Base-by-base conservation (phyloP, 495 filamentous ascomycete genomes). In the Penicillium antarcticum region DNA sequence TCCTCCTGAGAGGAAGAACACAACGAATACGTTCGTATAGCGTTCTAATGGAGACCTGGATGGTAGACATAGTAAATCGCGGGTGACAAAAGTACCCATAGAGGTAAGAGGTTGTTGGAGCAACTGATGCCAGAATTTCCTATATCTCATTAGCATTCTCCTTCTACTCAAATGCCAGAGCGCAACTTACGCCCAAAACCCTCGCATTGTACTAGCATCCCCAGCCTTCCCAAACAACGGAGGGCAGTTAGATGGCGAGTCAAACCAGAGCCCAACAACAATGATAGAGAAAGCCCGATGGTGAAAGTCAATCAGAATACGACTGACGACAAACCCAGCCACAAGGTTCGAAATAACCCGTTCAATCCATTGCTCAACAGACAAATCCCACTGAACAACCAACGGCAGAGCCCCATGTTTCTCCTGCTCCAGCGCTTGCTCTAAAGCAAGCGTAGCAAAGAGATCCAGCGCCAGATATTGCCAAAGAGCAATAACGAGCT, bases 71-170 rank as follows among this genome's bases (percentile, higher is more conserved):
- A 74, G 23, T 5, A 59, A 3, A 24, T 63, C 41, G 18, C 54
- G 45, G 14, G 66, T 57, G 13, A 61, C 47, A 31, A 58, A 71
- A 12, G 42, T 50, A 35, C 63, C 52, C 5, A 63, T 45, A 12
- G 57, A 53, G 9, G 60, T 58, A 40, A 73, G 52, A 4, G 62
- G 68, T 36, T 60, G 59, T 11, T 66, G 67, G 12, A 72, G 33
- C 12, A 67, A 58, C 34, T 71, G 69, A 52, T 76, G 71, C 73
- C 73, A 76, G 55, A 71, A 74, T 42, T 61, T 70, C 4, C 71
- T 73, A 48, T 51, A 24, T 16, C 3, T 29, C 4, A 8, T 55
- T 52, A 45, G 41, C 34, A 48, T 32, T 11, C 16, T 32, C 17
- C 14, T 23, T 0, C 12, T 1, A 11, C 12, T 14, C 13, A 4